phyloP scores from a whole-genome alignment of 2,329 filamentous ascomycete species.

The Aspergillus chevalieri region DNA sequence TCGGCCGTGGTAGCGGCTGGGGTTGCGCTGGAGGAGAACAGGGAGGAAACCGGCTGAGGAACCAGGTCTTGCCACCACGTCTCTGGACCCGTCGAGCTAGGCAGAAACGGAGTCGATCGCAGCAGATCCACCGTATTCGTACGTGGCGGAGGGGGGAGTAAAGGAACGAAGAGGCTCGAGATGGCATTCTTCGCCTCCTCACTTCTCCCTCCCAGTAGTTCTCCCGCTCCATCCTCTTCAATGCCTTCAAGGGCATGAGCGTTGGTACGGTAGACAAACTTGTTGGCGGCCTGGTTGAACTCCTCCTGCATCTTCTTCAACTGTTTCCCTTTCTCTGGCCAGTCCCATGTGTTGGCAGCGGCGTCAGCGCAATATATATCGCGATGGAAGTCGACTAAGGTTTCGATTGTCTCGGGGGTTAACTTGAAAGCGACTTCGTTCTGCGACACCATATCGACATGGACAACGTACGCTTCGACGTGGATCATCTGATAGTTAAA shows the following conservation, averaged over 20 bases:
- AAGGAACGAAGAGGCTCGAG: constrained; percentile 74
- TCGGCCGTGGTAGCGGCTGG: constrained; percentile 62
- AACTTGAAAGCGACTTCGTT: constrained; percentile 98
- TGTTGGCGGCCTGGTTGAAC: constrained; percentile 94
- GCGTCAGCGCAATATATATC: constrained; percentile 88
- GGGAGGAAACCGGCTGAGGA: constrained; percentile 63
- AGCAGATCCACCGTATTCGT: constrained; percentile 77
- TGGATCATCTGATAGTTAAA: constrained; percentile 92
- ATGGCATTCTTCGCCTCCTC: constrained; percentile 89
- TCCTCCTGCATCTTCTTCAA: constrained; percentile 96
- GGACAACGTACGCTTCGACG: constrained; percentile 94
- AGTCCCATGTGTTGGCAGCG: constrained; percentile 82
- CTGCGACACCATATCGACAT: constrained; percentile 97
- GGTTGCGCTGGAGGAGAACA: constrained; percentile 73
- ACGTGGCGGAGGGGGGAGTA: constrained; percentile 79
- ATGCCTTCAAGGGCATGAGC: constrained; percentile 87
- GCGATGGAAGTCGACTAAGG: constrained; percentile 92
- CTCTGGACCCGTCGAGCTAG: constrained; percentile 67
- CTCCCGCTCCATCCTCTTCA: constrained; percentile 92
- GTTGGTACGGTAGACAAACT: constrained; percentile 87
- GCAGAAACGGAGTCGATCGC: constrained; percentile 75
- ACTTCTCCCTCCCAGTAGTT: constrained; percentile 83
- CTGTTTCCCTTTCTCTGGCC: constrained; percentile 93
- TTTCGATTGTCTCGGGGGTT: constrained; percentile 87
- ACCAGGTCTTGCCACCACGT: constrained; percentile 76